Base-by-base conservation (phyloP, 2,329 filamentous ascomycete genomes). In the Mycosphaerella arachidis region DNA sequence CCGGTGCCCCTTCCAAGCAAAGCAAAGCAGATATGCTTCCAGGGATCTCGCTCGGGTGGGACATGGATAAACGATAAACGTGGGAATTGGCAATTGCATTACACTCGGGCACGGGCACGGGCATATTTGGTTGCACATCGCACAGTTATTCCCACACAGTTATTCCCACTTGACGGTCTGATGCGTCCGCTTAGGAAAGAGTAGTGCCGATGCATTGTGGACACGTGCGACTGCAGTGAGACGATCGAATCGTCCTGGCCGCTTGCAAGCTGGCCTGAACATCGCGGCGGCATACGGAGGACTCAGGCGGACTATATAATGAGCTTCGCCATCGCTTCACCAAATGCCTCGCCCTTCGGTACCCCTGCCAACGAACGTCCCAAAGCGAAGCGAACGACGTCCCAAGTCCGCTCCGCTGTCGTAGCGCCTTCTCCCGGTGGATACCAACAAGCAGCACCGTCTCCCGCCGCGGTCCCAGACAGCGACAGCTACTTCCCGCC, bases 341-440 rank as follows among this genome's bases (percentile, higher is more conserved):
- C 67, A 8, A 62, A 62, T 60, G 62, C 63, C 18, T 69, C 66
- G 40, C 66, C 68, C 4, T 70, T 68, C 51, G 63, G 54, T n/a
- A 68, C 62, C 35, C 66, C 68, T 20, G 53, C 59, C 33, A 57
- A 67, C 57, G 67, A 67, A 56, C 66, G 63, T 24, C 62, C 69
- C 5, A 46, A 54, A 52, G 51, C 60, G 45, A 63, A 63, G 30
- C 62, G 67, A 59, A 57, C 64, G 56, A 56, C 62, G 31, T 67
- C 67, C 20, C 67, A 71, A 59, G 74, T 73, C 60, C 73, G 75
- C 12, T 76, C 76, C 29, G 74, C 74, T 51, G 24, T 24, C 3
- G 75, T 79, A 56, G 78, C 77, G 53, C 72, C 77, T 29, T 74
- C 75, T 60, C 77, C 77, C 20, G 67, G 71, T 37, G 76, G 76